Conservation (phyloP, 306 rosid species). For the Albizia julibrissin region DNA sequence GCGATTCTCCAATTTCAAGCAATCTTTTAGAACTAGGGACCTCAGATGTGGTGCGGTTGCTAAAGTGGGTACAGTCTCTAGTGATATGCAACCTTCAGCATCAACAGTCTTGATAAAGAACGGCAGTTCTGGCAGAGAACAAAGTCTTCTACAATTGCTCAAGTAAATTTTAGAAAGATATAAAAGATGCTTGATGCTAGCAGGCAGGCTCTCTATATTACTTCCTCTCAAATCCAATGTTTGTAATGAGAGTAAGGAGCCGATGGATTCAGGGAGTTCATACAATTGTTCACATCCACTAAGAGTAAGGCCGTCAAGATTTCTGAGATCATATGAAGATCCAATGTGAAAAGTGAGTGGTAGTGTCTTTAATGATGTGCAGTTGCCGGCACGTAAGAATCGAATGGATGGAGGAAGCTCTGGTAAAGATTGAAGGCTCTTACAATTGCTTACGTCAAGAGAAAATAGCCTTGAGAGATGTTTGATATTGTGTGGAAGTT, state of each 20-base stretch:
- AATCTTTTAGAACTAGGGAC: neutral
- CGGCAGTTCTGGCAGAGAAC: neutral
- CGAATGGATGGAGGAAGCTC: neutral
- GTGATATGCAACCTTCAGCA: neutral
- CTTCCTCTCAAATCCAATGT: neutral
- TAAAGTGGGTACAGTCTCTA: neutral
- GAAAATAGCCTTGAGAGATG: neutral
- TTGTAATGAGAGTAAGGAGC: neutral
- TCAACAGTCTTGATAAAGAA: neutral
- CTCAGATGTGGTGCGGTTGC: neutral
- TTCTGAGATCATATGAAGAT: neutral
- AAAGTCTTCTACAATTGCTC: neutral
- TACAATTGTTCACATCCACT: neutral
- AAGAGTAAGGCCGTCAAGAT: neutral
- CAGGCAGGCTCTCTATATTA: neutral
- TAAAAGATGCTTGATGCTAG: neutral
- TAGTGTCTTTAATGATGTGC: neutral
- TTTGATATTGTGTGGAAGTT: constrained; percentile 1
- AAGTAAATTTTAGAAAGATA: neutral
- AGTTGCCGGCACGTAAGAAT: accelerated
- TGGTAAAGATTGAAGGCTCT: neutral
- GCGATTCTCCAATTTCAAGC: neutral
- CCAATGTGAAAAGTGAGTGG: neutral
- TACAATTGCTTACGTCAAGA: neutral
- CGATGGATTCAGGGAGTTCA: neutral